Base-by-base conservation (phyloP, 257 asterid species). In the Solanum arcanum region DNA sequence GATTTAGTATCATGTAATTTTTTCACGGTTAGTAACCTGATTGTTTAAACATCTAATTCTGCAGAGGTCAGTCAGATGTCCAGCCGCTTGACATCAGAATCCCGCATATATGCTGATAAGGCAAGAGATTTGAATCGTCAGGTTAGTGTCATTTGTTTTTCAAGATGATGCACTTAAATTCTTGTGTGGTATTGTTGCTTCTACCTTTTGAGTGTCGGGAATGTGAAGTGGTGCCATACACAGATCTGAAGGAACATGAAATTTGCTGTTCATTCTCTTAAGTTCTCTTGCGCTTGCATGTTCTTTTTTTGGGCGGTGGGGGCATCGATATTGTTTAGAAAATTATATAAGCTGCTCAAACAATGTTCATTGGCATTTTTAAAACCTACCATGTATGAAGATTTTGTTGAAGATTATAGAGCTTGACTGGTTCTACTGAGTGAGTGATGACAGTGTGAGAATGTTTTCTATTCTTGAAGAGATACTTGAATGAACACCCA, bases 101-200 rank as follows among this genome's bases (percentile, higher is more conserved):
- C 99, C 86, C 98, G 97, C 90, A 87, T 93, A 85, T 96, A 96
- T 89, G 99, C 98, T 64, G 95, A 95, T 39, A 95, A 94, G 90
- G 98, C 98, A 84, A 95, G 91, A 92, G 98, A 96, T 92, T 92
- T 96, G 91, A 96, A 96, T 89, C 95, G 97, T 42, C 99, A 96
- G 98, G 99, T 96, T 52, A 83, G 93, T 87, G 83, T 60, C 13
- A 47, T 75, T 59, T 47, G 73, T 60, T 31, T 85, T 72, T 85
- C 11, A 52, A 89, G 16, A 74, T 25, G 46, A 66, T 83, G 62
- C 52, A 70, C 83, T 47, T 18, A 74, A 20, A 10, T 74, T 37
- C 82, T 37, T 74, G 33, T 37, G 82, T 39, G 31, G 47, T 35
- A 11, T 74, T 74, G 82, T 39, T 37, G 39, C n/a, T 39, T 39